A percentile compares a stretch with the other conserved stretches of the same genome.
Conservation (phyloP, 352 stramenopile species). For the Halophytophthora batemanensis region DNA sequence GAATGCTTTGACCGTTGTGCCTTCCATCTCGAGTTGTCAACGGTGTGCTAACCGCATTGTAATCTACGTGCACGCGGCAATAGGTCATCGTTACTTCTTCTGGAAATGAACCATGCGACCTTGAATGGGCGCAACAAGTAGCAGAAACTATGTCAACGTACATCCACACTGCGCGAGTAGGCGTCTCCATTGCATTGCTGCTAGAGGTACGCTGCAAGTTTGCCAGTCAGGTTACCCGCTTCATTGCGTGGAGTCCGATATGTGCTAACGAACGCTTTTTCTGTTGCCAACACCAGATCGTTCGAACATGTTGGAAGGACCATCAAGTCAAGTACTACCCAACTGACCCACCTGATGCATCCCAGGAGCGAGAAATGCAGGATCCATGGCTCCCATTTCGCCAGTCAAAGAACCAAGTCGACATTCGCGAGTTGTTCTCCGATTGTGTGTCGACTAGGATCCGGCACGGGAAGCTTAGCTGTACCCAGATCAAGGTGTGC, state of each 20-base stretch:
- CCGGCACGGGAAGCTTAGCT: not conserved
- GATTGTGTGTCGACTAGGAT: conserved; percentile 15
- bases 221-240: not conserved
- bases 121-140: conserved; percentile 9
- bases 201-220: conserved; percentile 9
- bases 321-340: not conserved
- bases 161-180: conserved; percentile 7
- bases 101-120: conserved; percentile 1
- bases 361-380: conserved; percentile 5
- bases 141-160: conserved; percentile 16
- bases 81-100: conserved; percentile 13
- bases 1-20: not conserved
- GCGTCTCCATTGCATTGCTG: conserved; percentile 12
- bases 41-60: not conserved
- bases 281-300: conserved; percentile 4
- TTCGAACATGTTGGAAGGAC: conserved; percentile 10
- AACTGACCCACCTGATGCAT: not conserved
- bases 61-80: no score
- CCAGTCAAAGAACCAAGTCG: conserved; percentile 7
- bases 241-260: no score
- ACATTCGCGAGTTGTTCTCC: conserved; percentile 21
- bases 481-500: not conserved
- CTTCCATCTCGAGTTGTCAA: not conserved
- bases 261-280: no score
- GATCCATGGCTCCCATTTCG: conserved; percentile 51